phyloP scores from a whole-genome alignment of 176 grass and related monocot genomes.

The Tillandsia fasciculata region DNA sequence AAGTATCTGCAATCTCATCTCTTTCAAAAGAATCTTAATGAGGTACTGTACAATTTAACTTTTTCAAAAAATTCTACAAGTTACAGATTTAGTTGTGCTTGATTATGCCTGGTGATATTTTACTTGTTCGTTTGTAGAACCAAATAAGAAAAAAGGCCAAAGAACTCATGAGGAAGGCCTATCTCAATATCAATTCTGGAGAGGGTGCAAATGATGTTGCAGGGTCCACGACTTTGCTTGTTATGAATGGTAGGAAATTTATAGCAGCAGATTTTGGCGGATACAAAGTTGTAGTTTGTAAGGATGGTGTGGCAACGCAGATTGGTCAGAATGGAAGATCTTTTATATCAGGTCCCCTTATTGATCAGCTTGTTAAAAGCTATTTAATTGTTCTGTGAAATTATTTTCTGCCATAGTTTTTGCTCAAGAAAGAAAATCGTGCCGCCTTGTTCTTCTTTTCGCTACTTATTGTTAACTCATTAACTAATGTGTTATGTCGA shows the following conservation, averaged over 20 bases:
- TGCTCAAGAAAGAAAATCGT: not conserved
- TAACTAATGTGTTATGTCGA: not conserved
- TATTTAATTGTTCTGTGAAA: not conserved
- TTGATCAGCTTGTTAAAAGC: too few relatives aligned
- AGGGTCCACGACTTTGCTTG: conserved; percentile 17
- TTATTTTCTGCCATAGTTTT: not conserved
- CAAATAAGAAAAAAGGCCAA: conserved; percentile 1
- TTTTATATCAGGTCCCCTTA: not conserved
- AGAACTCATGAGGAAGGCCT: conserved; percentile 4
- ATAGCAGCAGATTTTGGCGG: conserved; percentile 18
- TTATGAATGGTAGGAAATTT: conserved; percentile 18
- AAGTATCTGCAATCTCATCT: conserved; percentile 18
- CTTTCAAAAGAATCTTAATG: conserved; percentile 5
- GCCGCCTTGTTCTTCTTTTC: too few relatives aligned
- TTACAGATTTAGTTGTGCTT: not conserved
- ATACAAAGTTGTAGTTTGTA: conserved; percentile 20
- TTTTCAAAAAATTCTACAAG: not conserved
- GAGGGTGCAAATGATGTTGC: conserved; percentile 7
- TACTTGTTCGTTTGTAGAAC: not conserved
- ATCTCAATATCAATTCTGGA: not conserved
- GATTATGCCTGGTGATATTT: not conserved
- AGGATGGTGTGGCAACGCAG: conserved; percentile 3
- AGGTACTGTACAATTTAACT: not conserved
- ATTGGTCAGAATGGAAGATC: not conserved
- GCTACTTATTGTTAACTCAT: too few relatives aligned